Conservation (phyloP, 2,329 filamentous ascomycete species). For the Arthrobotrys musiformis region DNA sequence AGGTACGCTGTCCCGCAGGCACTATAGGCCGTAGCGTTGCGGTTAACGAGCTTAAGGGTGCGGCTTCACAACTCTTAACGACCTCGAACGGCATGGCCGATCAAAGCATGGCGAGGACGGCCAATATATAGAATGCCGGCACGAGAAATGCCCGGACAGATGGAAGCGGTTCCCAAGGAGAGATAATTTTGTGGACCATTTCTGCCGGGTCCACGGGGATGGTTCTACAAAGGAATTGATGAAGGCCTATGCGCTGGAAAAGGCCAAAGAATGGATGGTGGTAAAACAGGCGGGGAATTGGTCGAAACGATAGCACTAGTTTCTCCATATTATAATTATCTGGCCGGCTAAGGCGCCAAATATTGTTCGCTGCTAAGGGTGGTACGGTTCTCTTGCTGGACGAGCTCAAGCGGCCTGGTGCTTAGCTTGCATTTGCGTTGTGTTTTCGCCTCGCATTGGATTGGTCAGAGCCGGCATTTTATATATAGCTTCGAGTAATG, state of each 20-base stretch:
- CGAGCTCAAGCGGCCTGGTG: constrained; percentile 50
- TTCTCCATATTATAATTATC: constrained; percentile 18
- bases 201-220: constrained; percentile 50
- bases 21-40: constrained; percentile 23
- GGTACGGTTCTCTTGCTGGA: constrained; percentile 21
- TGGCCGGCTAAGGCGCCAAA: constrained; percentile 32
- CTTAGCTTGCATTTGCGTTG: constrained; percentile 53
- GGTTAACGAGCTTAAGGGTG: constrained; percentile 36
- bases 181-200: constrained; percentile 54
- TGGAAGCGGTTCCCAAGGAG: constrained; percentile 47
- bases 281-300: constrained; percentile 42
- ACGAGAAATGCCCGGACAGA: constrained; percentile 32
- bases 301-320: constrained; percentile 20
- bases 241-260: constrained; percentile 39
- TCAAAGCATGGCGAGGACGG: constrained; percentile 50
- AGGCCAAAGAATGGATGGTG: constrained; percentile 52
- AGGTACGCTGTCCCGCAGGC: constrained; percentile 8
- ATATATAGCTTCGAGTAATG: constrained; percentile 44
- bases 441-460: constrained; percentile 39
- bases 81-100: constrained; percentile 53
- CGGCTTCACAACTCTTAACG: constrained; percentile 53
- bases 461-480: constrained; percentile 35
- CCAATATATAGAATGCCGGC: constrained; percentile 52
- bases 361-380: constrained; percentile 20
- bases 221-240: constrained; percentile 35